These are phyloP conservation scores for Suhomyces prunicola DNA, from an alignment of 805 yeast genomes.

Conservation along the genomic window DNA sequence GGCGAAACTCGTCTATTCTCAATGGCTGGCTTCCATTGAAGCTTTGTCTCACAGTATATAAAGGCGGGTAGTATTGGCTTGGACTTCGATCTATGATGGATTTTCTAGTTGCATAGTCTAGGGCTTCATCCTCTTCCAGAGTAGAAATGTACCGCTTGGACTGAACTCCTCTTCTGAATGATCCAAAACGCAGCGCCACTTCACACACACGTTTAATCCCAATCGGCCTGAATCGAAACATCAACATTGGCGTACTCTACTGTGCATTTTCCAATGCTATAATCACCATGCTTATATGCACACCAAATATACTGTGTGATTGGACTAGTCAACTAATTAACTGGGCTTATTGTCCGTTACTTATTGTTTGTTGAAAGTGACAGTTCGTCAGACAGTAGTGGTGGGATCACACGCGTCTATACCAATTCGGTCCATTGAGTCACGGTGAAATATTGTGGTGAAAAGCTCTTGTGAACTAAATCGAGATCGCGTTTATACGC, in stretches of 20 bases:
- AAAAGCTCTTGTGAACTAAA: background rate
- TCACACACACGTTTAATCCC: background rate
- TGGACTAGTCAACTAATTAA: too few species aligned
- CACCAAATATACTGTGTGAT: background rate
- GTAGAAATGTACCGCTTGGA: background rate
- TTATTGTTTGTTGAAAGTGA: background rate
- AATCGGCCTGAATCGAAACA: background rate
- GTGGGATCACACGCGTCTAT: background rate
- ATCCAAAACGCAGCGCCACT: background rate
- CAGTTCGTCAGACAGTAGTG: background rate
- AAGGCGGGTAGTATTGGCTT: constrained; percentile 18
- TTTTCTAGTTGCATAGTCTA: constrained; percentile 21
- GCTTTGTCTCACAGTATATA: constrained; percentile 11
- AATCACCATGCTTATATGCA: background rate
- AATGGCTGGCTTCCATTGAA: constrained; percentile 8
- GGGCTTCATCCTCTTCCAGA: constrained; percentile 6
- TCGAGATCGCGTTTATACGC: background rate
- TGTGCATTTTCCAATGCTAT: background rate
- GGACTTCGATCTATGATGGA: constrained; percentile 9
- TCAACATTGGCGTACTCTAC: background rate
- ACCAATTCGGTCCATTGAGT: background rate
- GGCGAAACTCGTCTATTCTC: constrained; percentile 41
- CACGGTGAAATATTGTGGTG: too few species aligned
- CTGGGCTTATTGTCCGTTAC: too few species aligned
- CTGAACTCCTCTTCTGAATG: background rate